Conservation (phyloP, 129 eudicot species). For the Pseudognaphalium luteoalbum region DNA sequence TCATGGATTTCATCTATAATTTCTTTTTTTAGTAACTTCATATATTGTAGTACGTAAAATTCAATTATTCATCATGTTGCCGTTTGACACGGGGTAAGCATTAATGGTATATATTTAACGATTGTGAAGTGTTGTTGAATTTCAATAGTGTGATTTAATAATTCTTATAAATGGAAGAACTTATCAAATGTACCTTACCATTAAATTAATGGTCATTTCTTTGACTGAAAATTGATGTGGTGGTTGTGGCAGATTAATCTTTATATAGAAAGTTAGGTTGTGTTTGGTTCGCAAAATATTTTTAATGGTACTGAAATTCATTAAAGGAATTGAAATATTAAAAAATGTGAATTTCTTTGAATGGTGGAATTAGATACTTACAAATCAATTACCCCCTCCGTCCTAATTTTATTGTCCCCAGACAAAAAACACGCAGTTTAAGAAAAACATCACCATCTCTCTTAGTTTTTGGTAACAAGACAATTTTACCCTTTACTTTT, state of each 20-base stretch:
- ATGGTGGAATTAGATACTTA: too few relatives aligned
- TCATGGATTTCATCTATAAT: background rate
- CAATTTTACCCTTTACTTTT: too few relatives aligned
- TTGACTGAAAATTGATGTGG: background rate
- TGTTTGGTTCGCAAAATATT: too few relatives aligned
- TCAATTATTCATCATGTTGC: background rate
- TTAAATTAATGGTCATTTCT: background rate
- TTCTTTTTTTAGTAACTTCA: background rate
- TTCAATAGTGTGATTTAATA: background rate
- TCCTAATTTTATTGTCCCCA: too few relatives aligned
- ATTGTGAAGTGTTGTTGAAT: background rate
- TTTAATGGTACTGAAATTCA: too few relatives aligned
- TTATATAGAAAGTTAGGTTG: background rate
- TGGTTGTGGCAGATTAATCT: background rate
- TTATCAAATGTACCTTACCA: background rate
- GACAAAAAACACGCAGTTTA: too few relatives aligned
- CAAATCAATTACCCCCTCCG: too few relatives aligned
- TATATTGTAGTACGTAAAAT: background rate
- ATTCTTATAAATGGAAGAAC: background rate
- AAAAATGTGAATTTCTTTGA: too few relatives aligned
- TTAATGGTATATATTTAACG: background rate
- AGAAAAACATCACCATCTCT: too few relatives aligned
- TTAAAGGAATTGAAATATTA: too few relatives aligned
- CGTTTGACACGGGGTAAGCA: background rate
- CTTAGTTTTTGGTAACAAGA: too few relatives aligned